These are phyloP conservation scores for Lanmaoa pseudosensibilis DNA, from an alignment of 768 basidiomycete genomes.

Conservation along the genomic window DNA sequence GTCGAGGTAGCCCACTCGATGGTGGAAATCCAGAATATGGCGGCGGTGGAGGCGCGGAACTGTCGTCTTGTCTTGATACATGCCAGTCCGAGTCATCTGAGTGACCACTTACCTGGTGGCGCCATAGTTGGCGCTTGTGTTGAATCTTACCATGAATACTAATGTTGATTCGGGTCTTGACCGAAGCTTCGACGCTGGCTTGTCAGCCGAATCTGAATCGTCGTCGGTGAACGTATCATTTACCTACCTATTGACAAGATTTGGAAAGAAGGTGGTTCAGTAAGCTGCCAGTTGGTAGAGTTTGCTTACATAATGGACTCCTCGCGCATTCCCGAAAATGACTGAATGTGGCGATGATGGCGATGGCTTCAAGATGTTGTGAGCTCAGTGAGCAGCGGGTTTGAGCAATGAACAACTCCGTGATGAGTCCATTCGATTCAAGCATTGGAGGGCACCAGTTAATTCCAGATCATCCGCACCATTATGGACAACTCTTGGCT, in stretches of 20 bases:
- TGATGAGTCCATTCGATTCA: too few species aligned
- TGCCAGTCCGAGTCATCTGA: too few species aligned
- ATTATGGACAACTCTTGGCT: too few species aligned
- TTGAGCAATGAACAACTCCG: too few species aligned
- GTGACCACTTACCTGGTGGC: conserved; percentile 1
- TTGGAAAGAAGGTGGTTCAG: neutral
- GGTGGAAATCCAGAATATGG: conserved; percentile 3
- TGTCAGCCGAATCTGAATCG: neutral
- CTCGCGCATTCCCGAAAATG: too few species aligned
- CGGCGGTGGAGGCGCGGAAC: conserved; percentile 6
- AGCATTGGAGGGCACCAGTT: too few species aligned
- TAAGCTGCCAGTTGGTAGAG: too few species aligned
- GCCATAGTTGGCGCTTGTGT: conserved; percentile 1
- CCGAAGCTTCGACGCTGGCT: neutral
- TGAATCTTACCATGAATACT: neutral
- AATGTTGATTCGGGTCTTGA: neutral
- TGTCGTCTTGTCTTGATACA: neutral
- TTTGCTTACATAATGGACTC: too few species aligned
- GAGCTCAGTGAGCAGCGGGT: too few species aligned
- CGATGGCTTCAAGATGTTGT: too few species aligned
- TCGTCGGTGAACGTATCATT: neutral
- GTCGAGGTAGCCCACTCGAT: neutral
- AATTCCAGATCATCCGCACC: too few species aligned
- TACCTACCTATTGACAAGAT: neutral
- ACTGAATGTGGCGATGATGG: too few species aligned